Evolutionary conservation across 2,329 filamentous ascomycete genomes (phyloP).

Genomic region (Aspergillus sp.): DNA sequence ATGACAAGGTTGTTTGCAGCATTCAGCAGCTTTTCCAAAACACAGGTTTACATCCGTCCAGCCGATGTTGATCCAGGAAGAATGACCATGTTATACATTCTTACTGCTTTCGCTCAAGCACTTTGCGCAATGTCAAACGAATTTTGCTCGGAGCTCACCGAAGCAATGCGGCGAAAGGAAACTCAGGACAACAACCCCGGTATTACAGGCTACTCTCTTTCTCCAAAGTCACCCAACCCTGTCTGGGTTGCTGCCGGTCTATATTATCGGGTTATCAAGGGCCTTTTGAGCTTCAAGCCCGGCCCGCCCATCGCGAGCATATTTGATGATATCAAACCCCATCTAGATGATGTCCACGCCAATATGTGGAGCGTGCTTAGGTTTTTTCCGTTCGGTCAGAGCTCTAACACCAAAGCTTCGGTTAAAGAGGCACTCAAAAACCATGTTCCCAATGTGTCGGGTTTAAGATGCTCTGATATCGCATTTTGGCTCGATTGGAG

Average conservation of each 20-base stretch:
- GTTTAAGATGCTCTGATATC: constrained; percentile 1
- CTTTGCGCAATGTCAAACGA: constrained; percentile 13
- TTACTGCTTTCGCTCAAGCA: constrained; percentile 10
- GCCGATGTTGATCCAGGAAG: constrained; percentile 5
- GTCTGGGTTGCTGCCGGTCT: constrained; percentile 13
- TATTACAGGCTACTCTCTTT: neutral
- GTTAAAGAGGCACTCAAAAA: neutral
- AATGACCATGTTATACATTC: constrained; percentile 10
- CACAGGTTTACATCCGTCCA: constrained; percentile 6
- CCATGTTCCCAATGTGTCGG: constrained; percentile 4
- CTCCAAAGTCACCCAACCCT: constrained; percentile 3
- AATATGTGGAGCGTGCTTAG: constrained; percentile 5
- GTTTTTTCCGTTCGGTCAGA: neutral
- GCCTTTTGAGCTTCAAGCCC: constrained; percentile 3
- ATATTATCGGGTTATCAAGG: constrained; percentile 10
- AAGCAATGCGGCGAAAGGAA: constrained; percentile 6
- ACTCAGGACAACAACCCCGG: neutral
- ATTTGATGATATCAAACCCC: constrained; percentile 1
- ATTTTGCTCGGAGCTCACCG: constrained; percentile 8
- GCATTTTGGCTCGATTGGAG: neutral
- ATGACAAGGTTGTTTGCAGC: constrained; percentile 13
- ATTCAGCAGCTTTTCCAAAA: constrained; percentile 8
- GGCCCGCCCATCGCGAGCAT: constrained; percentile 4
- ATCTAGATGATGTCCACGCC: neutral
- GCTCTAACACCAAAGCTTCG: neutral